phyloP scores from a whole-genome alignment of 2,329 filamentous ascomycete species.

The Cladophialophora chaetospira region DNA sequence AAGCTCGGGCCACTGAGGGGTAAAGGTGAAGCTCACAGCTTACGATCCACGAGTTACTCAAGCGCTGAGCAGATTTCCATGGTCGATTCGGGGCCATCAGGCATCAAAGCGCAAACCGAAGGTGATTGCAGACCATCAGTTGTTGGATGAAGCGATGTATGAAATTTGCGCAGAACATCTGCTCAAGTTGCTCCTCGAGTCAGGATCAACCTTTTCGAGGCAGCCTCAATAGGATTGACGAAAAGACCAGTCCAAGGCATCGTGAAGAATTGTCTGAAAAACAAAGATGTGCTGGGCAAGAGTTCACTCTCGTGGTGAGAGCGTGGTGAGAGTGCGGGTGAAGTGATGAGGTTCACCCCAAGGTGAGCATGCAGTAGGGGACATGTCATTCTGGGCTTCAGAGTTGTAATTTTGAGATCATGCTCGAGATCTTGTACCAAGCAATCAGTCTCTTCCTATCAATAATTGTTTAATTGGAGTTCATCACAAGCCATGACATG shows the following conservation, averaged over 20 bases:
- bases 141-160: too few relatives aligned
- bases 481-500: conserved; percentile 44
- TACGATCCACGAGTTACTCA: too few relatives aligned
- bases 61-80: too few relatives aligned
- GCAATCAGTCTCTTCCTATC: conserved; percentile 54
- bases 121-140: too few relatives aligned
- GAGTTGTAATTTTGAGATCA: conserved; percentile 34
- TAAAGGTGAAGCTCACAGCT: too few relatives aligned
- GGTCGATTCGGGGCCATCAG: too few relatives aligned
- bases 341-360: neutral
- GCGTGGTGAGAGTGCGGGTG: too few relatives aligned
- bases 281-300: neutral
- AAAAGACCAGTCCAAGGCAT: neutral
- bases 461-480: conserved; percentile 40
- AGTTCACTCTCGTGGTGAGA: too few relatives aligned
- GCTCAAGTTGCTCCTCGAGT: neutral
- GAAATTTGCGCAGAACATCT: neutral
- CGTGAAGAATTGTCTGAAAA: neutral
- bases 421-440: conserved; percentile 20
- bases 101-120: too few relatives aligned
- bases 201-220: neutral
- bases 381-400: conserved; percentile 23
- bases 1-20: too few relatives aligned
- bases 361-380: too few relatives aligned
- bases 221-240: neutral